Evolutionary conservation across 305 asterid genomes (phyloP), one percentile per base, ranked within the genome.

Genomic region (Plantago coronopus): DNA sequence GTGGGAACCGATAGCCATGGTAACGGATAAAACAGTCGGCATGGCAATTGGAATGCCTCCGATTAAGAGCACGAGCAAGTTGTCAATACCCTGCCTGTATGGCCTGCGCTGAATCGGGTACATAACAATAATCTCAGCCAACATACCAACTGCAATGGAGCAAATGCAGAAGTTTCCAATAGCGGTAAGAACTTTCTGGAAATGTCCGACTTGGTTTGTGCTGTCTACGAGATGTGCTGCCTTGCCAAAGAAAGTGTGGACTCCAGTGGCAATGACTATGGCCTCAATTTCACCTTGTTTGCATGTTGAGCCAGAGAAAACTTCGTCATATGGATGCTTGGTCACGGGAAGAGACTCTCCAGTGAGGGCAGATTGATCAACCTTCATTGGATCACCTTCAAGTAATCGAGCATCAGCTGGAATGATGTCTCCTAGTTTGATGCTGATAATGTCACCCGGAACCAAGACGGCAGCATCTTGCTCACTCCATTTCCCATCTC

Each of bases 1-100:
- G 79, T 79, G 85, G 31, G 89, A 82, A 2, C 89, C 89, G 5
- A 82, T 81, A 13, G 88, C 88, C 88, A 81, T 81, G 0, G 87
- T 57, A 6, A 56, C 61, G 1, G 61, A 56, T 44, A 56, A 37
- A 56, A 56, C 61, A 3, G 61, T 56, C 13, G 61, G 47, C 61
- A 57, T 57, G 27, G 61, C 61, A 38, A 57, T 57, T 22, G 61
- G 88, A 55, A 82, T 82, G 3, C 88, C 88, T 2, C 88, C 88
- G 4, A 82, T 82, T 64, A 79, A 56, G n/a, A 82, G 77, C 16
- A 82, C 88, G 0, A 82, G 75, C 14, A 82, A 75, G 44, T 82
- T 82, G 15, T 82, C 83, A 17, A 82, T 82, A 9, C 88, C 88
- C 11, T 75, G 34, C 62, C 88, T 72, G 47, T 78, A 81, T 43